Base-by-base conservation (phyloP, 2,329 filamentous ascomycete species). In the Aciculosporium take region DNA sequence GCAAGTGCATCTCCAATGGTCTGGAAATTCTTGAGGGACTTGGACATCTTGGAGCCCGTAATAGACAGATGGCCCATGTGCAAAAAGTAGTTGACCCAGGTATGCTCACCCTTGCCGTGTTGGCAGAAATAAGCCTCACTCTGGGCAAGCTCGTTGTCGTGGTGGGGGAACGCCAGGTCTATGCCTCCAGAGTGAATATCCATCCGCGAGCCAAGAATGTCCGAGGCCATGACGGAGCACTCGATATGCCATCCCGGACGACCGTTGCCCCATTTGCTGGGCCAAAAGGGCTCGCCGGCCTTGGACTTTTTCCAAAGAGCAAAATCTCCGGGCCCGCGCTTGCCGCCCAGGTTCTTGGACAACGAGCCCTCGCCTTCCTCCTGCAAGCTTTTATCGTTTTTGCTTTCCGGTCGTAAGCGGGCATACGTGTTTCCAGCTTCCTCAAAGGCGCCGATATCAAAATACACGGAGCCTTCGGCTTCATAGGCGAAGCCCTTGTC, bases 191-290 rank as follows among this genome's bases (percentile, higher is more conserved):
- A 93, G 60, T 95, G 89, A 41, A 95, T 84, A 58, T 96, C 89
- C 68, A 96, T 87, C 46, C 80, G 73, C 23, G 78, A 71, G 5
- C 88, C 88, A 1, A 96, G 66, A n/a, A 87, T 74, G 48, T 88
- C 84, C 2, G 84, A 89, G 0, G 88, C 87, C 89, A 96, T 95
- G 13, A 87, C 87, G 1, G 82, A 88, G 76, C 89, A 95, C 65
- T 95, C 88, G 54, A 95, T 95, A 56, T 95, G 89, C 89, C 89
- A 96, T 15, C 89, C 89, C 1, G 89, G 89, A 34, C 89, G 72
- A 4, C 88, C 88, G 42, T 79, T 71, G 4, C 89, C 87, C 88
- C 89, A 96, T 3, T 79, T 78, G 51, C 83, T 91, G 5, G 78
- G 70, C 89, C 89, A 96, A 49, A 76, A 83, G 0, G 89, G 89